Base-by-base conservation (phyloP, 129 eudicot species). In the Solidago caesia region DNA sequence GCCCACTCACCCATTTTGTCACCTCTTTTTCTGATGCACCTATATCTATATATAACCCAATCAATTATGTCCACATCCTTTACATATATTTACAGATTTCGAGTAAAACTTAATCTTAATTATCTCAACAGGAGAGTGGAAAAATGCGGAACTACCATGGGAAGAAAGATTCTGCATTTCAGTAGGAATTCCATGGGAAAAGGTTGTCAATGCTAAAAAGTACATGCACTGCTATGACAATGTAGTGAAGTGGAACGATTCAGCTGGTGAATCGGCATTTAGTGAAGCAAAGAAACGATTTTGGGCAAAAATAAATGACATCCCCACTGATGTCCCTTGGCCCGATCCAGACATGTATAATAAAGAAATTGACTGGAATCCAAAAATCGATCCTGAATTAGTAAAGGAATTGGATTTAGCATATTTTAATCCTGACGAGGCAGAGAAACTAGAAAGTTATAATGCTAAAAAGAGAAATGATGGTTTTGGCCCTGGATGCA, bases 141-240 rank as follows among this genome's bases (percentile, higher is more conserved):
- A 72, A 61, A 83, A 77, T 49, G 64, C 49, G 26, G 85, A 71
- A 21, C 82, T 87, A 41, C 88, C 88, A 67, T 93, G 98, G 98
- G 98, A 90, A 81, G 82, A 88, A 56, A 81, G 88, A 47, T 93
- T 87, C 77, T 93, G 96, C 91, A 67, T 84, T 29, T 56, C 85
- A 27, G 83, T 70, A 8, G 89, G 89, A 61, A 83, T 93, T 62
- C 86, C 91, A 46, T 93, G 96, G 96, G 49, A 84, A 65, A 93
- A 83, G 64, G 80, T 90, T 41, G 71, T 88, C 65, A 82, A 81
- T 33, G 84, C 98, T 65, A 88, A 86, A 72, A 88, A 78, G 60
- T 88, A 86, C 72, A 75, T 82, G 56, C 57, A 80, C 83, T 81
- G 84, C 62, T 72, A 88, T 5, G 91, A 85, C 44, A 88, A 70